Evolutionary conservation across 495 filamentous ascomycete species (phyloP).

Genomic region (Aspergillus baeticus): DNA sequence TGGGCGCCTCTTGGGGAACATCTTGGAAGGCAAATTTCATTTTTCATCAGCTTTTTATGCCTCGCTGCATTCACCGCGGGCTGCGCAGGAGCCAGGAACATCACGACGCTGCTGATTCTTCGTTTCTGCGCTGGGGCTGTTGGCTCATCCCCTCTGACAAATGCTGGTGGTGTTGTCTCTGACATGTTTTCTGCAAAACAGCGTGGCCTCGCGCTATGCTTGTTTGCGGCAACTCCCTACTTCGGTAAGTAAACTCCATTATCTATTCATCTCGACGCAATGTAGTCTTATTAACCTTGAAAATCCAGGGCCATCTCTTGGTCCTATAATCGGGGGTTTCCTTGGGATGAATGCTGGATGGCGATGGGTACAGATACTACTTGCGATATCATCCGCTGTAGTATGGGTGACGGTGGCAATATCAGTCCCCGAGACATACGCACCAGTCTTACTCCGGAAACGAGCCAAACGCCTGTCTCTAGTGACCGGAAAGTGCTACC

Average conservation of each 20-base stretch:
- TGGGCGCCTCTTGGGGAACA: slow-evolving; percentile 69
- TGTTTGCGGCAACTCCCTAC: slow-evolving; percentile 68
- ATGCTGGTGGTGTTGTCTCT: slow-evolving; percentile 72
- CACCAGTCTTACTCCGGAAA: slow-evolving; percentile 55
- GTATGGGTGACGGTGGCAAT: slow-evolving; percentile 54
- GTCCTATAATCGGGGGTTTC: slow-evolving; percentile 62
- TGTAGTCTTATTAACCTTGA: no score
- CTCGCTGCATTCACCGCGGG: slow-evolving; percentile 72
- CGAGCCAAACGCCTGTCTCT: slow-evolving; percentile 52
- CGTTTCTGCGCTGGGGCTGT: slow-evolving; percentile 78
- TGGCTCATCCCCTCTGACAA: slow-evolving; percentile 70
- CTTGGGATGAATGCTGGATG: slow-evolving; percentile 58
- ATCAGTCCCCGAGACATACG: slow-evolving; percentile 59
- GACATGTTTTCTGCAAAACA: slow-evolving; percentile 67
- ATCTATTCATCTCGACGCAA: no score
- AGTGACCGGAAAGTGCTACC: slow-evolving; percentile 56
- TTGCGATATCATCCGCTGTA: slow-evolving; percentile 48
- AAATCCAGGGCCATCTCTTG: slow-evolving; percentile 60
- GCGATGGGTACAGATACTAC: slow-evolving; percentile 64
- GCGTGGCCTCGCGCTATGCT: slow-evolving; percentile 59
- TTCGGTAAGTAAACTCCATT: slow-evolving; percentile 49
- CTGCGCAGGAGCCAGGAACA: slow-evolving; percentile 60
- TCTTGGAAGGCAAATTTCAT: slow-evolving; percentile 70
- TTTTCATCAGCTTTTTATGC: slow-evolving; percentile 58
- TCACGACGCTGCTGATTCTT: slow-evolving; percentile 64